These are phyloP conservation scores for Naematelia aurantialba DNA, from an alignment of 768 basidiomycete genomes.

Conservation along the genomic window DNA sequence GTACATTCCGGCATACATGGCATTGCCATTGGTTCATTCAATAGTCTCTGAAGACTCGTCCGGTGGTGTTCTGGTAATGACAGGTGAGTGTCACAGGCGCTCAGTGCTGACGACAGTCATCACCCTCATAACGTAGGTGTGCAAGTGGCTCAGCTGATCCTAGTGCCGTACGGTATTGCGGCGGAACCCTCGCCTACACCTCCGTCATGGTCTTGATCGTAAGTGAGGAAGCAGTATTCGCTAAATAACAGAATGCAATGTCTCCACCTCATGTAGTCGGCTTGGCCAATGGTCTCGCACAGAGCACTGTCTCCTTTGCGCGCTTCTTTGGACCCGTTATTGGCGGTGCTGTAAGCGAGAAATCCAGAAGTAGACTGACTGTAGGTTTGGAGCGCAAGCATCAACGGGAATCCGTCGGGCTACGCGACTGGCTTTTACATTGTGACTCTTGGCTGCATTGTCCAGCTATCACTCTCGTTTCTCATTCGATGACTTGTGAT, in stretches of 20 bases:
- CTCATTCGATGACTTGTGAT: conserved; percentile 38
- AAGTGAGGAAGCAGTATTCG: conserved; percentile 19
- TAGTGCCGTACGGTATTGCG: conserved; percentile 83
- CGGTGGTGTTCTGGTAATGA: conserved; percentile 76
- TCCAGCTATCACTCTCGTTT: conserved; percentile 36
- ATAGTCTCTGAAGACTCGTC: conserved; percentile 67
- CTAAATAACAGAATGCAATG: conserved; percentile 55
- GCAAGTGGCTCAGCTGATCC: conserved; percentile 6
- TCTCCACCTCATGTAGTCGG: conserved; percentile 84
- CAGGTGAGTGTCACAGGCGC: conserved; percentile 40
- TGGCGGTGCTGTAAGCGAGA: conserved; percentile 27
- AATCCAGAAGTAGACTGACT: background rate
- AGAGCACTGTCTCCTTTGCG: conserved; percentile 89
- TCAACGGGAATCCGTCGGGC: conserved; percentile 45
- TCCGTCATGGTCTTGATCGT: conserved; percentile 74
- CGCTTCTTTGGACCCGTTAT: conserved; percentile 74
- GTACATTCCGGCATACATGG: conserved; percentile 85
- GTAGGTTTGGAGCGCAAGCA: conserved; percentile 44
- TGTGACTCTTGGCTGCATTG: conserved; percentile 29
- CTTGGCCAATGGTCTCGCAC: conserved; percentile 90
- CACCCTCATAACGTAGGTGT: conserved; percentile 72
- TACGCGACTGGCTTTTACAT: conserved; percentile 44
- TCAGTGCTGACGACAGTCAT: conserved; percentile 55
- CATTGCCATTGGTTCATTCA: conserved; percentile 66
- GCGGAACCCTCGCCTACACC: conserved; percentile 83